A percentile compares a stretch with the other conserved stretches of the same genome.
Evolutionary conservation across 371 early-diverging fungal genomes (phyloP).

Genomic region (Rhizopus stolonifer): DNA sequence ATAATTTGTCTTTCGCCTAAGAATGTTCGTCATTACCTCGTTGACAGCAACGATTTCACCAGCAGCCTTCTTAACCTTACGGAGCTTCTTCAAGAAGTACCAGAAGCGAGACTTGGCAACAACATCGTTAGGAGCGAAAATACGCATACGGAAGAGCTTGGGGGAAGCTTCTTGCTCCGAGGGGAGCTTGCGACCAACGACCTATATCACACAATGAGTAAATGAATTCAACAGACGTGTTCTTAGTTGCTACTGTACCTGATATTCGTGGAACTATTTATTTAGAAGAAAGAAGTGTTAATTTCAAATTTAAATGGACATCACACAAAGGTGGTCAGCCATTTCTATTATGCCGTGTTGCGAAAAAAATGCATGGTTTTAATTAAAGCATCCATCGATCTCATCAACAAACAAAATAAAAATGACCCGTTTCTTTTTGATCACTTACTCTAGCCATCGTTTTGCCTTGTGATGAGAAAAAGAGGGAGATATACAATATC

Average conservation of each 20-base stretch:
- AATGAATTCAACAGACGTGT: not conserved
- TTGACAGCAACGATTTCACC: conserved; percentile 95
- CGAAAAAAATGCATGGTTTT: too few relatives aligned
- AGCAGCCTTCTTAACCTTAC: conserved; percentile 96
- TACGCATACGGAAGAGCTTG: conserved; percentile 94
- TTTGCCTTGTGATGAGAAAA: conserved; percentile 18
- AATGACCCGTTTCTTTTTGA: not conserved
- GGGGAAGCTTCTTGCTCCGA: conserved; percentile 90
- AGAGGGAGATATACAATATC: conserved; percentile 22
- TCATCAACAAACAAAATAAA: not conserved
- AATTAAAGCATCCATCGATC: not conserved
- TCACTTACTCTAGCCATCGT: conserved; percentile 38
- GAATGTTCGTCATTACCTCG: conserved; percentile 75
- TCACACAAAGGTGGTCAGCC: not conserved
- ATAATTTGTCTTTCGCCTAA: not conserved
- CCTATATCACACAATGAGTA: conserved; percentile 36
- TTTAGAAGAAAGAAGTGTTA: not conserved
- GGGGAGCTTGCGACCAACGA: conserved; percentile 90
- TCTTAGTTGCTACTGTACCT: conserved; percentile 1
- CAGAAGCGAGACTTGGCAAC: conserved; percentile 98
- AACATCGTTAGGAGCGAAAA: conserved; percentile 97
- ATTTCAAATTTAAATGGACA: not conserved
- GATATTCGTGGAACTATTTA: conserved; percentile 21
- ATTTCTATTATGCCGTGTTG: not conserved
- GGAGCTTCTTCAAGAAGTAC: conserved; percentile 96